These are phyloP conservation scores for Aspergillus glaucus DNA, from an alignment of 2,329 filamentous ascomycete genomes.

Conservation along the genomic window DNA sequence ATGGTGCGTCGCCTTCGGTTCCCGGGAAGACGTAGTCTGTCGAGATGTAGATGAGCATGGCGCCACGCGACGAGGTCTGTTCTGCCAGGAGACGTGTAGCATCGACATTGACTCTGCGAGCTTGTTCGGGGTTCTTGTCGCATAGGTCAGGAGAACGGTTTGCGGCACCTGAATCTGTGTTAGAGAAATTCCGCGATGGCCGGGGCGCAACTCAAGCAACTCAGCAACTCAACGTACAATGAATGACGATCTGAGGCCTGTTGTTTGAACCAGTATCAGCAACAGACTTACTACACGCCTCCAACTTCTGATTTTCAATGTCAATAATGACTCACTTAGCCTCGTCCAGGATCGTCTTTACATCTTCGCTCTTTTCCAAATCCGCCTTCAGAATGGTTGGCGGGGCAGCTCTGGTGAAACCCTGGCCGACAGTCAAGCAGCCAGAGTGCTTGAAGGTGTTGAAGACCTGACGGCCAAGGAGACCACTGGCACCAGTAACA, in stretches of 20 bases:
- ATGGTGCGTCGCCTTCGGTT: constrained; percentile 75
- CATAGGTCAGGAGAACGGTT: constrained; percentile 85
- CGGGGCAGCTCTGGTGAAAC: constrained; percentile 66
- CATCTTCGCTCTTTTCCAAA: constrained; percentile 41
- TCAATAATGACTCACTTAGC: constrained; percentile 41
- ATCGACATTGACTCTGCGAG: constrained; percentile 66
- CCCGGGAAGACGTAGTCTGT: constrained; percentile 75
- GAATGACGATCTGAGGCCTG: constrained; percentile 71
- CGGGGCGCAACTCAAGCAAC: background rate
- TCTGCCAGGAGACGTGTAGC: constrained; percentile 62
- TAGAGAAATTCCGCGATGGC: constrained; percentile 5
- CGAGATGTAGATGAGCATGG: constrained; percentile 56
- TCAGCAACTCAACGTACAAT: constrained; percentile 55
- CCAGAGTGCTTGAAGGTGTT: constrained; percentile 60
- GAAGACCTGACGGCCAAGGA: constrained; percentile 73
- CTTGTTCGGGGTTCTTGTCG: constrained; percentile 69
- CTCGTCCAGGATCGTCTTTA: constrained; percentile 45
- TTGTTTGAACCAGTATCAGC: background rate
- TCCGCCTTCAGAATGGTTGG: constrained; percentile 58
- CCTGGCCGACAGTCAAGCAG: constrained; percentile 68
- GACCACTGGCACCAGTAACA: constrained; percentile 76
- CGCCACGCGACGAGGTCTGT: constrained; percentile 53
- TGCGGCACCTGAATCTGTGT: constrained; percentile 59
- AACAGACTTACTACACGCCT: background rate
- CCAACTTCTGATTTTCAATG: background rate